A percentile compares a stretch with the other conserved stretches of the same genome.
These are phyloP conservation scores for Begonia fuchsioides DNA, from an alignment of 306 rosid genomes.

Conservation along the genomic window DNA sequence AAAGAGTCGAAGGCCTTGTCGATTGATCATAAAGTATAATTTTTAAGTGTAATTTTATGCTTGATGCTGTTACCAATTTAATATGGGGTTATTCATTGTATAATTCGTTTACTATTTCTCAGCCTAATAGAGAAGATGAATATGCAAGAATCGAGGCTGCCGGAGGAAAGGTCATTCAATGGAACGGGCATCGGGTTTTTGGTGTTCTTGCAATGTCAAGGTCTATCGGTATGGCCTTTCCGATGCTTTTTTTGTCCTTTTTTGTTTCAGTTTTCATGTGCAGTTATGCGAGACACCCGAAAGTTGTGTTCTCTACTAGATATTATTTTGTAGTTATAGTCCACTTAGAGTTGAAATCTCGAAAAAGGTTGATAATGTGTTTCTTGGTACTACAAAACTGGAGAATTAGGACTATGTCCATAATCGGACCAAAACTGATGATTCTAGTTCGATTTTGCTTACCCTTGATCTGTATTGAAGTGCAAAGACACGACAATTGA, in stretches of 20 bases:
- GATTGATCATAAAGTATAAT: constrained; percentile 61
- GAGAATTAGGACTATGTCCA: too few species aligned
- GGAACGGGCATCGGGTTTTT: constrained; percentile 86
- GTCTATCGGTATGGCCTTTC: constrained; percentile 45
- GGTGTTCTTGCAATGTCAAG: constrained; percentile 94
- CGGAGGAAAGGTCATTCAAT: constrained; percentile 87
- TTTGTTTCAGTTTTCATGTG: background rate
- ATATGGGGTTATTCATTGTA: too few species aligned
- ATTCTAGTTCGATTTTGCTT: too few species aligned
- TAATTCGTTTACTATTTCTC: constrained; percentile 11
- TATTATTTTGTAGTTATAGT: background rate
- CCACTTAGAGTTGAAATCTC: background rate
- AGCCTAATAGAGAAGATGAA: constrained; percentile 89
- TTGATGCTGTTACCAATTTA: too few species aligned
- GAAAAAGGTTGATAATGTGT: too few species aligned
- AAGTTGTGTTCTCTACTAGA: background rate
- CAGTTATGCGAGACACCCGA: background rate
- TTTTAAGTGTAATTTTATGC: too few species aligned
- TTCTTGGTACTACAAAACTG: too few species aligned
- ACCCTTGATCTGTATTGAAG: background rate
- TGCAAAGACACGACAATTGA: background rate
- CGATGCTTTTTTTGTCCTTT: constrained; percentile 7
- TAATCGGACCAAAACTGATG: too few species aligned
- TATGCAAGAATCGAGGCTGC: constrained; percentile 81
- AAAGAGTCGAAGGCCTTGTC: constrained; percentile 81